Evolutionary conservation across 331 rosid species (phyloP).

Genomic region (Spiraea crenata): DNA sequence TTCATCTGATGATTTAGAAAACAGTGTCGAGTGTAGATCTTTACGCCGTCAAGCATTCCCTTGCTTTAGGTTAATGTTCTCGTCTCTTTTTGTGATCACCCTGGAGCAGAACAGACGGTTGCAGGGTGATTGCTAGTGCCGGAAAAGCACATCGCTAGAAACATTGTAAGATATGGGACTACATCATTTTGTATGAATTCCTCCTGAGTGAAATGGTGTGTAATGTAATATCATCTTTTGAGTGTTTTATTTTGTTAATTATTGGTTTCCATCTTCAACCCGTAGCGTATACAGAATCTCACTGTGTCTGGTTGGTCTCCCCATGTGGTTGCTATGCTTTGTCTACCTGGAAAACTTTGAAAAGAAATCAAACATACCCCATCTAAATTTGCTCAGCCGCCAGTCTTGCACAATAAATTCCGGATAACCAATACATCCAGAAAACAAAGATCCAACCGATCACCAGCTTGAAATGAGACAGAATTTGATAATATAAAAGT

Average conservation of each 20-base stretch:
- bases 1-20: not conserved
- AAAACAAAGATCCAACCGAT: not conserved
- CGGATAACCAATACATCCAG: not conserved
- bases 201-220: constrained; percentile 22
- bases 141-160: constrained; percentile 4
- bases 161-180: not conserved
- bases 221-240: constrained; percentile 23
- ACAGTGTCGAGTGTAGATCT: not conserved
- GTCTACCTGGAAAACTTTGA: not conserved
- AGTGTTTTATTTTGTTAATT: constrained; percentile 30
- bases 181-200: constrained; percentile 1
- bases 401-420: not conserved
- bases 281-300: constrained; percentile 29
- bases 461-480: not conserved
- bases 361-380: not conserved
- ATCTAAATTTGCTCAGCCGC: no score
- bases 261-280: not conserved
- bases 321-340: not conserved
- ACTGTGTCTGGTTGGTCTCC: constrained; percentile 32
- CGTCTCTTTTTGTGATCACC: not conserved
- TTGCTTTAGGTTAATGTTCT: not conserved
- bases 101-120: constrained; percentile 1
- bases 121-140: constrained; percentile 7
- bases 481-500: not conserved
- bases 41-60: not conserved